phyloP scores from a whole-genome alignment of 768 basidiomycete genomes.

The Auricularia cornea region DNA sequence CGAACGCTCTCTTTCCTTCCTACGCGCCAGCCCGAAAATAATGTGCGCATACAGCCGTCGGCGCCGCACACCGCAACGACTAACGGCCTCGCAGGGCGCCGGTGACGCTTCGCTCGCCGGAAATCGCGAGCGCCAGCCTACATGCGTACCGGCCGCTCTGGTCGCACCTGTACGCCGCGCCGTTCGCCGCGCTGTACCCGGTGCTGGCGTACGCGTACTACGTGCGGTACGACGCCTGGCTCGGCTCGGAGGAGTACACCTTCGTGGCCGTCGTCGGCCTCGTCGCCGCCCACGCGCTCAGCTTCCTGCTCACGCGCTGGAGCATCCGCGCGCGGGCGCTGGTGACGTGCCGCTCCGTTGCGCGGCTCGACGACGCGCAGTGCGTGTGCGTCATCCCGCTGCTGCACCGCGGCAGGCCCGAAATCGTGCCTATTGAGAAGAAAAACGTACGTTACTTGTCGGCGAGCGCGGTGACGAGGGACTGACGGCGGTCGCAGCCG shows the following conservation, averaged over 20 bases:
- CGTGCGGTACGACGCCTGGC: slow-evolving; percentile 81
- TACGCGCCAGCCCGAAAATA: slow-evolving; percentile 41
- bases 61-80: too few species aligned
- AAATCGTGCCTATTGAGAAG: slow-evolving; percentile 73
- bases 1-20: too few species aligned
- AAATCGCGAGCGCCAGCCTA: slow-evolving; percentile 59
- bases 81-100: slow-evolving; percentile 25
- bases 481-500: too few species aligned
- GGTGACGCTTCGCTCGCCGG: slow-evolving; percentile 52
- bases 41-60: too few species aligned
- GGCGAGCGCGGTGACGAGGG: too few species aligned
- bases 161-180: slow-evolving; percentile 63
- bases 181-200: slow-evolving; percentile 76
- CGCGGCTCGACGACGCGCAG: slow-evolving; percentile 58
- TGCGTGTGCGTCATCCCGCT: slow-evolving; percentile 76
- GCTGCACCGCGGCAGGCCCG: slow-evolving; percentile 77
- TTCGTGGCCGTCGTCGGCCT: slow-evolving; percentile 85
- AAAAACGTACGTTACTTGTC: too few species aligned
- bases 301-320: slow-evolving; percentile 89
- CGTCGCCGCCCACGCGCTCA: slow-evolving; percentile 81
- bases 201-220: slow-evolving; percentile 87
- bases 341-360: slow-evolving; percentile 71
- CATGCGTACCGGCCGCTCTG: slow-evolving; percentile 62
- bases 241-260: slow-evolving; percentile 95
- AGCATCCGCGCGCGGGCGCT: slow-evolving; percentile 67